phyloP scores from a whole-genome alignment of 1,284 basidiomycete genomes.

The Sparassis latifolia region DNA sequence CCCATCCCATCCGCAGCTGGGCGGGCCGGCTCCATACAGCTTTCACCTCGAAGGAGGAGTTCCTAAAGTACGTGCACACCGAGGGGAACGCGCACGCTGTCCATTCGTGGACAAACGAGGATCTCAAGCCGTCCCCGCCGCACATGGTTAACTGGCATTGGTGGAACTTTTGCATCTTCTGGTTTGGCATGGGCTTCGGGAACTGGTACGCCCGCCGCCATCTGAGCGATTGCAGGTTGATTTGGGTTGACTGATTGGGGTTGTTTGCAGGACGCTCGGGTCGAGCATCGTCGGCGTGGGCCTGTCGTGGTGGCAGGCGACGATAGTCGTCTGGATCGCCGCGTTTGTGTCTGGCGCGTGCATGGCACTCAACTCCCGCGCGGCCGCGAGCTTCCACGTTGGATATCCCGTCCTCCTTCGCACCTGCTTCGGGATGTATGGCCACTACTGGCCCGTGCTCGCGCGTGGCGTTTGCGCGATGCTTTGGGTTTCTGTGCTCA shows the following conservation, averaged over 20 bases:
- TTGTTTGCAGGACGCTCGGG: slow-evolving; percentile 13
- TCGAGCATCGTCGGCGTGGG: slow-evolving; percentile 24
- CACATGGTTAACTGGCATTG: slow-evolving; percentile 17
- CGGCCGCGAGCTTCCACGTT: slow-evolving; percentile 37
- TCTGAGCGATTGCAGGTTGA: no score
- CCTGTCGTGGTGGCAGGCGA: slow-evolving; percentile 27
- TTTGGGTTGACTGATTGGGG: no score
- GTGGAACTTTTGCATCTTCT: slow-evolving; percentile 21
- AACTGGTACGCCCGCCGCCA: slow-evolving; percentile 12
- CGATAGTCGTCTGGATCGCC: slow-evolving; percentile 26
- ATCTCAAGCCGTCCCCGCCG: slow-evolving; percentile 19
- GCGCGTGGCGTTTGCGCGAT: slow-evolving; percentile 37
- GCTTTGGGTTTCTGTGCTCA: slow-evolving; percentile 34
- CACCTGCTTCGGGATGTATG: slow-evolving; percentile 39
- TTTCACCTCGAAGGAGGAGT: slow-evolving; percentile 11
- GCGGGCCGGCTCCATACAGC: slow-evolving; percentile 11
- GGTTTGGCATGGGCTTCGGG: slow-evolving; percentile 21
- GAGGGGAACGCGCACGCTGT: slow-evolving; percentile 13
- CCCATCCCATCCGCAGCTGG: slow-evolving; percentile 10
- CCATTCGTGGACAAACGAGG: slow-evolving; percentile 19
- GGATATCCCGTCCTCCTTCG: slow-evolving; percentile 41
- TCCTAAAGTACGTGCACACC: slow-evolving; percentile 15
- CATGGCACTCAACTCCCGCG: slow-evolving; percentile 30
- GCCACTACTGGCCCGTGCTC: slow-evolving; percentile 34
- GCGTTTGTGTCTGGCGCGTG: slow-evolving; percentile 18